A percentile compares a stretch with the other conserved stretches of the same genome.
Conservation (phyloP, 2,329 filamentous ascomycete species). For the Epicoccum sorghinum region DNA sequence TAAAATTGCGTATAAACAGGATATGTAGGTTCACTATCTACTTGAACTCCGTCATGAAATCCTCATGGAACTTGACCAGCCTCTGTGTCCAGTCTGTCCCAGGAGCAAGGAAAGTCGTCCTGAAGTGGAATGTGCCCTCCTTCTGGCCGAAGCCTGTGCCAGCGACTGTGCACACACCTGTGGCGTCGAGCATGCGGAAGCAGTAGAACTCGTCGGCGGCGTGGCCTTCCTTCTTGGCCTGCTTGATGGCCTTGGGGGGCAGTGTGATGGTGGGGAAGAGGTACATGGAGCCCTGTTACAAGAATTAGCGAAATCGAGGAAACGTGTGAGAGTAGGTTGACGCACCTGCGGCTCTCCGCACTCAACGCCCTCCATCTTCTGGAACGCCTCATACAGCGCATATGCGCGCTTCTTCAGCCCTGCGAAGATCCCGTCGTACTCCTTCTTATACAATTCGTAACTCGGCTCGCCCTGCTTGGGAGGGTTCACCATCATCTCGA, state of each 20-base stretch:
- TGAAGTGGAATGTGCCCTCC: slow-evolving; percentile 88
- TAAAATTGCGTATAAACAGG: too few species aligned
- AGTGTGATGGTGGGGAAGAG: slow-evolving; percentile 94
- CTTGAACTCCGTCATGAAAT: slow-evolving; percentile 84
- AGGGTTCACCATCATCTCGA: slow-evolving; percentile 98
- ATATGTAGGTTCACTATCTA: slow-evolving; percentile 7
- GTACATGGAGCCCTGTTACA: slow-evolving; percentile 86
- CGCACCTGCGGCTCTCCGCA: slow-evolving; percentile 78
- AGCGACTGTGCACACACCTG: slow-evolving; percentile 91
- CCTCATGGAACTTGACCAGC: slow-evolving; percentile 87
- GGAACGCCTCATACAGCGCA: slow-evolving; percentile 88
- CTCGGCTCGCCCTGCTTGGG: slow-evolving; percentile 83
- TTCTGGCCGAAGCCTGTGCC: slow-evolving; percentile 94
- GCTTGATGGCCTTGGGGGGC: slow-evolving; percentile 74
- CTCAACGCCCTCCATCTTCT: slow-evolving; percentile 93
- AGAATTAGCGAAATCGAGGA: background rate
- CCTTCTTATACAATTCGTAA: slow-evolving; percentile 79
- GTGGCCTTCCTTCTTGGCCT: slow-evolving; percentile 74
- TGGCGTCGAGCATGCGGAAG: slow-evolving; percentile 86
- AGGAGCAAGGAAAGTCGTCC: slow-evolving; percentile 94
- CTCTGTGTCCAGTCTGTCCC: slow-evolving; percentile 92
- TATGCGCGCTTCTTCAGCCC: slow-evolving; percentile 79
- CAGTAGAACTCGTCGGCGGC: slow-evolving; percentile 92
- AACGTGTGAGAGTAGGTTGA: slow-evolving; percentile 9
- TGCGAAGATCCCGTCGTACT: slow-evolving; percentile 82